phyloP scores from a whole-genome alignment of 2,329 filamentous ascomycete genomes.

The Colletotrichum phormii region DNA sequence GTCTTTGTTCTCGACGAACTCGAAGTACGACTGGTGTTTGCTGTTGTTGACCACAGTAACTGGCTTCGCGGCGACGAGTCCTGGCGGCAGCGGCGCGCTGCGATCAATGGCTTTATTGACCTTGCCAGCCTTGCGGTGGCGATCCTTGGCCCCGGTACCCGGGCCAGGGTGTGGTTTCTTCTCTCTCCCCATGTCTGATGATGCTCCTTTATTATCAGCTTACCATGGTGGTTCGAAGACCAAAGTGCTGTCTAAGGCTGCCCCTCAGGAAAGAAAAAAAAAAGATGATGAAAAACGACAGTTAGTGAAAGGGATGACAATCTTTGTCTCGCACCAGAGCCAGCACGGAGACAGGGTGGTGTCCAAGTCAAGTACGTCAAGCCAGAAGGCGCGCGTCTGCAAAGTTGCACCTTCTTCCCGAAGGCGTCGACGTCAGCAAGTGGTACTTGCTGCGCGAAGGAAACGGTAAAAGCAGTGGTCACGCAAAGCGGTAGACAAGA shows the following conservation, averaged over 20 bases:
- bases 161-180: slow-evolving; percentile 32
- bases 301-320: slow-evolving; percentile 23
- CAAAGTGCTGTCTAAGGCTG: slow-evolving; percentile 2
- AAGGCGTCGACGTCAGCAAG: slow-evolving; percentile 26
- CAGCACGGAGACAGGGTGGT: neutral
- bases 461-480: slow-evolving; percentile 15
- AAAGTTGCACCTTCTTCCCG: slow-evolving; percentile 9
- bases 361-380: slow-evolving; percentile 29
- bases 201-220: slow-evolving; percentile 21
- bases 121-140: slow-evolving; percentile 29
- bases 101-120: slow-evolving; percentile 40
- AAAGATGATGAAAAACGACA: slow-evolving; percentile 7
- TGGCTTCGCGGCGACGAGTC: slow-evolving; percentile 51
- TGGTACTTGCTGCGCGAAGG: slow-evolving; percentile 23
- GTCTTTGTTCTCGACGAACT: slow-evolving; percentile 73
- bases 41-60: slow-evolving; percentile 51
- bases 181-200: slow-evolving; percentile 38
- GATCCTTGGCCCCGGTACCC: slow-evolving; percentile 36
- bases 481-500: slow-evolving; percentile 22
- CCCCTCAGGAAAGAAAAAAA: neutral
- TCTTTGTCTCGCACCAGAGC: neutral
- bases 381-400: slow-evolving; percentile 13
- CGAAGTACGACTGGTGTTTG: slow-evolving; percentile 72
- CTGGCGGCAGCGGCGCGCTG: slow-evolving; percentile 47
- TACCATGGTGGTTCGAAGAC: slow-evolving; percentile 33